phyloP scores from a whole-genome alignment of 2,329 filamentous ascomycete species.

The Pseudogymnoascus destructans region DNA sequence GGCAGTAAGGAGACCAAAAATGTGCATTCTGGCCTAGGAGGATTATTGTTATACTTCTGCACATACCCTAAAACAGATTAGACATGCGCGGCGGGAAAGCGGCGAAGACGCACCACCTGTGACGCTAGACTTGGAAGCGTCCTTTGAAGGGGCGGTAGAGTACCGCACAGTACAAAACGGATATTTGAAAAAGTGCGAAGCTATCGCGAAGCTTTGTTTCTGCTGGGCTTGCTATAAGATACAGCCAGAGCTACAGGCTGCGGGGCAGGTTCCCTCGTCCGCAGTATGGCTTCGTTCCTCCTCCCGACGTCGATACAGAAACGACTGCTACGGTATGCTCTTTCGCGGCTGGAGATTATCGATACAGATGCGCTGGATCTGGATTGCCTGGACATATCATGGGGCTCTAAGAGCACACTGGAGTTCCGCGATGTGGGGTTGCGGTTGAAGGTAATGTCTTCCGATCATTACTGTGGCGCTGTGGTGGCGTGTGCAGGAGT shows the following conservation, averaged over 20 bases:
- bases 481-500: neutral
- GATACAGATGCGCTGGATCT: constrained; percentile 79
- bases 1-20: neutral
- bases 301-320: constrained; percentile 61
- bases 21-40: neutral
- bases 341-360: constrained; percentile 72
- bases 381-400: constrained; percentile 70
- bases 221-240: neutral
- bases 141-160: neutral
- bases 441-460: constrained; percentile 48
- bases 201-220: neutral
- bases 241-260: neutral
- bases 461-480: neutral
- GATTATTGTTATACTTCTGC: neutral
- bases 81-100: constrained; percentile 4
- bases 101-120: constrained; percentile 2
- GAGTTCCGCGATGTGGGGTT: constrained; percentile 81
- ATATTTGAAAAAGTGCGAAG: neutral
- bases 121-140: constrained; percentile 4
- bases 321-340: constrained; percentile 72
- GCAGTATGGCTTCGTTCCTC: constrained; percentile 26
- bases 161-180: neutral
- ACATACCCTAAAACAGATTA: constrained; percentile 1
- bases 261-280: neutral
- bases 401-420: constrained; percentile 69